phyloP scores from a whole-genome alignment of 2,329 filamentous ascomycete species.

The Diaporthe citri region DNA sequence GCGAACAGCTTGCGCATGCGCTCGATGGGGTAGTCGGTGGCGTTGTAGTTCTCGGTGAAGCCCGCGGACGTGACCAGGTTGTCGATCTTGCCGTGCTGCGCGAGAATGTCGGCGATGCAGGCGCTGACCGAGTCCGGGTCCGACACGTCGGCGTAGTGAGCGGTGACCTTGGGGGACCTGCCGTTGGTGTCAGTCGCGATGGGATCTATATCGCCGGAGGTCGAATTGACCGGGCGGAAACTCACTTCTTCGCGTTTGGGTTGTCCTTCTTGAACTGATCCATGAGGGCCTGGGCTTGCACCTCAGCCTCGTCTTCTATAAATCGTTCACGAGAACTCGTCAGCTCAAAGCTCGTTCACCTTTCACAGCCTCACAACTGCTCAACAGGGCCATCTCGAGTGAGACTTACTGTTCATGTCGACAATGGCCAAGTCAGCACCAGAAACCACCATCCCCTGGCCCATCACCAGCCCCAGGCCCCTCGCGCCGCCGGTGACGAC shows the following conservation, averaged over 20 bases:
- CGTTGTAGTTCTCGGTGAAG: constrained; percentile 96
- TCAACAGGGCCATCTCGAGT: neutral
- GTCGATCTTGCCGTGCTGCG: constrained; percentile 85
- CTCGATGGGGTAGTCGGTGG: constrained; percentile 89
- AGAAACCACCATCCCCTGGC: constrained; percentile 88
- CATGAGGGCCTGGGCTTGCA: constrained; percentile 80
- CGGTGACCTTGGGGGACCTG: constrained; percentile 84
- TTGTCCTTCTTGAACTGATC: constrained; percentile 84
- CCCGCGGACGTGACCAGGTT: constrained; percentile 95
- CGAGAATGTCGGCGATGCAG: constrained; percentile 78
- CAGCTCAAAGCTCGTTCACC: neutral
- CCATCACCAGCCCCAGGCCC: constrained; percentile 92
- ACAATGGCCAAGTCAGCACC: constrained; percentile 93
- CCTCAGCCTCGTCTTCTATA: constrained; percentile 84
- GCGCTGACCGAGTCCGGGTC: constrained; percentile 81
- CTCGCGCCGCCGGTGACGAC: constrained; percentile 92
- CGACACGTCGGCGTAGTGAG: constrained; percentile 90
- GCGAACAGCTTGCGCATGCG: constrained; percentile 94
- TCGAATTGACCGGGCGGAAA: neutral
- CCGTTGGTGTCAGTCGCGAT: neutral
- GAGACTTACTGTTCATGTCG: constrained; percentile 84
- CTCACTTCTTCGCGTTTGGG: constrained; percentile 77
- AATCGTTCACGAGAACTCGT: neutral
- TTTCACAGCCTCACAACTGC: neutral
- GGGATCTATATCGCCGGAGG: neutral